Base-by-base conservation (phyloP, 805 yeast species). In the Yamadazyma akitaensis region DNA sequence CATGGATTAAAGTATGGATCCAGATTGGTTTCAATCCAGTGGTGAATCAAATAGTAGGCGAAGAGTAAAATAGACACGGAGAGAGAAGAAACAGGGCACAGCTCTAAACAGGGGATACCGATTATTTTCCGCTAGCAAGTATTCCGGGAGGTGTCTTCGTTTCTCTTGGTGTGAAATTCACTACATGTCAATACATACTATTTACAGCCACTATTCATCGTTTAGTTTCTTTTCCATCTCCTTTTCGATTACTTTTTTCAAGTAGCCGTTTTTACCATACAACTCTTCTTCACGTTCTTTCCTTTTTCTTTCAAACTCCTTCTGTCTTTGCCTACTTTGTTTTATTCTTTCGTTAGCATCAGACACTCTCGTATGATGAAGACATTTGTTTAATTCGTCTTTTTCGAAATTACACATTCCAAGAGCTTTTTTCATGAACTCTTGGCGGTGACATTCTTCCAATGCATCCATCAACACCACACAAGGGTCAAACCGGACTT, bases 371-470 rank as follows among this genome's bases (percentile, higher is more conserved):
- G 92, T 86, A 44, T 80, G 80, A 59, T 89, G 94, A 19, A 95
- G 72, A 67, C 99, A 92, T 58, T 80, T 71, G 31, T 85, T 68
- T 44, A 94, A 73, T 43, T 86, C 91, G 51, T 85, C 88, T 58
- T 90, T 90, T 57, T 85, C 84, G 44, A 82, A 81, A 65, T 89
- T 88, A 68, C 99, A 92, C 49, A 79, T 73, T 24, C 98, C 98
- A 54, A 88, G 70, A 7, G 87, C 82, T 61, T 86, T 80, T 53
- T 79, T 76, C 49, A 85, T 55, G 54, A 82, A 85, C 46, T 82
- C 85, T 45, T 75, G 75, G 48, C 80, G 76, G 58, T 91, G 97
- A 62, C 99, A 92, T 61, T 88, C 84, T 57, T 92, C 96, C 5
- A 92, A 76, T 0, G 96, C 97, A 51, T 84, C 83, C 63, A 94